Evolutionary conservation across 768 basidiomycete species (phyloP).

Genomic region (Tulasnella sp.): DNA sequence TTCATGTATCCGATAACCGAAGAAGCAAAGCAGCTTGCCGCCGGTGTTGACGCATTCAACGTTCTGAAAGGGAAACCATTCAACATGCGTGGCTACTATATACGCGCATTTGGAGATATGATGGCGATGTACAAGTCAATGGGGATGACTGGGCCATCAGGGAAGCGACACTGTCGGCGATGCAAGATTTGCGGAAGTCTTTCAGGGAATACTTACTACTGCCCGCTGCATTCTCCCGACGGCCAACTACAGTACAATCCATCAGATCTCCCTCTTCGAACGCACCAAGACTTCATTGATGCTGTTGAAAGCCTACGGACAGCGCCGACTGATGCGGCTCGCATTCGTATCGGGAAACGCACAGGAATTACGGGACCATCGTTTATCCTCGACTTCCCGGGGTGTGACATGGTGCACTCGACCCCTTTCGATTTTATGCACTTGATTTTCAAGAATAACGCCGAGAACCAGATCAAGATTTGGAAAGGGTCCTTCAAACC

Average conservation of each 20-base stretch:
- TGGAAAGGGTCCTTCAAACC: constrained; percentile 34
- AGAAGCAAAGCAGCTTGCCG: constrained; percentile 26
- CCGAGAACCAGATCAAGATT: constrained; percentile 29
- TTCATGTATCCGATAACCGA: constrained; percentile 30
- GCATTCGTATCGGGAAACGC: constrained; percentile 17
- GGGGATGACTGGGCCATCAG: constrained; percentile 36
- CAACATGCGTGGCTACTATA: constrained; percentile 24
- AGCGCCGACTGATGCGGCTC: constrained; percentile 12
- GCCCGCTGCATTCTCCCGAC: constrained; percentile 19
- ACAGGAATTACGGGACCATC: constrained; percentile 29
- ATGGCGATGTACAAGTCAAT: constrained; percentile 26
- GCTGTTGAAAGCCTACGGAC: background rate
- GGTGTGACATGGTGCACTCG: constrained; percentile 32
- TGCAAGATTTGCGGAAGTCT: constrained; percentile 28
- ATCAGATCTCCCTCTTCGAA: background rate
- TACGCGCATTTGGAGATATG: constrained; percentile 27
- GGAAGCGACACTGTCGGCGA: constrained; percentile 26
- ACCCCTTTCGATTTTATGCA: constrained; percentile 42
- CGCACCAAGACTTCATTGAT: background rate
- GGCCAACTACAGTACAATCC: background rate
- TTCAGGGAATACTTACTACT: constrained; percentile 2
- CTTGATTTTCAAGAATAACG: constrained; percentile 32
- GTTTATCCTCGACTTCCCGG: constrained; percentile 22
- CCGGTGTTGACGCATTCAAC: constrained; percentile 27
- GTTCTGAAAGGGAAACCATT: constrained; percentile 21